phyloP scores from a whole-genome alignment of 2,329 filamentous ascomycete genomes.

The Colletotrichum sidae region DNA sequence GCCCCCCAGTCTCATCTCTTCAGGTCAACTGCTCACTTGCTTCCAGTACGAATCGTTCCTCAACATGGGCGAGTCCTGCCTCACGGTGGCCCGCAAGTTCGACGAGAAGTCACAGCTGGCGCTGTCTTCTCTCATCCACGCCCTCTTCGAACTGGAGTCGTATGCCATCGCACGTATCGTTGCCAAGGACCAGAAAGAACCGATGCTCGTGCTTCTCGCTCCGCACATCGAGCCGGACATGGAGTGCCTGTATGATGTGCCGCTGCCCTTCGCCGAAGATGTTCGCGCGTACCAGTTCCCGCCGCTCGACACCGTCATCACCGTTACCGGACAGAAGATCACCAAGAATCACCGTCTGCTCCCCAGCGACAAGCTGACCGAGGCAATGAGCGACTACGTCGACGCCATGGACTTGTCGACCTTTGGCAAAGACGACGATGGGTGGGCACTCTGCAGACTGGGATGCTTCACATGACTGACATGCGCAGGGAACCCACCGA shows the following conservation, averaged over 20 bases:
- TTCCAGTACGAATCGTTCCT: conserved; percentile 83
- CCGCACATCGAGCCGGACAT: conserved; percentile 83
- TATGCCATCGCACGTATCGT: conserved; percentile 91
- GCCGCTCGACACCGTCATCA: conserved; percentile 87
- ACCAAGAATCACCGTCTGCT: conserved; percentile 83
- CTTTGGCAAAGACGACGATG: conserved; percentile 79
- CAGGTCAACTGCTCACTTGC: conserved; percentile 37
- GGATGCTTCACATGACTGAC: conserved; percentile 34
- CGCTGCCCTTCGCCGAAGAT: conserved; percentile 94
- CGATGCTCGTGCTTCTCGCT: conserved; percentile 80
- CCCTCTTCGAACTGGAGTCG: conserved; percentile 84
- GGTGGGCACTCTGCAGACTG: conserved; percentile 57
- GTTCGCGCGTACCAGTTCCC: conserved; percentile 92
- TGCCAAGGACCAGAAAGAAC: conserved; percentile 83
- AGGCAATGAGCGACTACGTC: conserved; percentile 91
- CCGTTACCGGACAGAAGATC: conserved; percentile 83
- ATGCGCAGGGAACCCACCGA: conserved; percentile 64
- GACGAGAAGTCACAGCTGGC: conserved; percentile 88
- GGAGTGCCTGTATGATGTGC: conserved; percentile 89
- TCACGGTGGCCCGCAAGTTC: conserved; percentile 80
- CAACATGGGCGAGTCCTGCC: conserved; percentile 82
- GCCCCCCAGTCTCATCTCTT: conserved; percentile 32
- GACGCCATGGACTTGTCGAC: conserved; percentile 89
- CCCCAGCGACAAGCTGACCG: conserved; percentile 77
- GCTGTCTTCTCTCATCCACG: conserved; percentile 89